Evolutionary conservation across 768 basidiomycete genomes (phyloP).

Genomic region (Tremella mesenterica): DNA sequence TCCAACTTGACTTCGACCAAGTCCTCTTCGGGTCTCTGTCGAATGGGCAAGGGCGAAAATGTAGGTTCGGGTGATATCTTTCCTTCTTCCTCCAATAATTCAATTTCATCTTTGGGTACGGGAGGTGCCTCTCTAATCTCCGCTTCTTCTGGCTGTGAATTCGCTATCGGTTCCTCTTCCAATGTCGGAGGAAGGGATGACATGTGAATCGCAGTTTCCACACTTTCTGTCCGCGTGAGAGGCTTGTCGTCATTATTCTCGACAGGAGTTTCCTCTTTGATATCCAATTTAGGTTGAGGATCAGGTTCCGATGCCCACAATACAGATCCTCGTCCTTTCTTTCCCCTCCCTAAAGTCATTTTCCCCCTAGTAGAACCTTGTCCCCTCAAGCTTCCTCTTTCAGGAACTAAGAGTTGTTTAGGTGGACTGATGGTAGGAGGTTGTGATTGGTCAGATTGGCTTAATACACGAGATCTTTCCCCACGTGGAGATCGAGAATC

Average conservation of each 20-base stretch:
- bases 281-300: not conserved
- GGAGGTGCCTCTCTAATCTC: not conserved
- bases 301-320: constrained; percentile 18
- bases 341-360: constrained; percentile 25
- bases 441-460: too few species aligned
- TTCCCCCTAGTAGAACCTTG: not conserved
- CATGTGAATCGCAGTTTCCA: not conserved
- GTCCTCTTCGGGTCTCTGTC: not conserved
- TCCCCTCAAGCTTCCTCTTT: not conserved
- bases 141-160: not conserved
- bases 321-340: constrained; percentile 28
- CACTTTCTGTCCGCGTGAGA: constrained; percentile 1
- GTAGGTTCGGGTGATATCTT: constrained; percentile 9
- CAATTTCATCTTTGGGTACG: constrained; percentile 38
- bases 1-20: not conserved
- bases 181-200: not conserved
- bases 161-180: not conserved
- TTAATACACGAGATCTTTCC: too few species aligned
- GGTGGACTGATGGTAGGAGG: too few species aligned
- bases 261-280: not conserved
- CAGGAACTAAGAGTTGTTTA: too few species aligned
- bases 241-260: not conserved
- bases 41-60: constrained; percentile 13
- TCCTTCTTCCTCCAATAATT: constrained; percentile 31
- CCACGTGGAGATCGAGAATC: too few species aligned